A percentile compares a stretch with the other conserved stretches of the same genome.
Evolutionary conservation across 345 rosid species (phyloP).

Genomic region (Rhizophora apiculata): DNA sequence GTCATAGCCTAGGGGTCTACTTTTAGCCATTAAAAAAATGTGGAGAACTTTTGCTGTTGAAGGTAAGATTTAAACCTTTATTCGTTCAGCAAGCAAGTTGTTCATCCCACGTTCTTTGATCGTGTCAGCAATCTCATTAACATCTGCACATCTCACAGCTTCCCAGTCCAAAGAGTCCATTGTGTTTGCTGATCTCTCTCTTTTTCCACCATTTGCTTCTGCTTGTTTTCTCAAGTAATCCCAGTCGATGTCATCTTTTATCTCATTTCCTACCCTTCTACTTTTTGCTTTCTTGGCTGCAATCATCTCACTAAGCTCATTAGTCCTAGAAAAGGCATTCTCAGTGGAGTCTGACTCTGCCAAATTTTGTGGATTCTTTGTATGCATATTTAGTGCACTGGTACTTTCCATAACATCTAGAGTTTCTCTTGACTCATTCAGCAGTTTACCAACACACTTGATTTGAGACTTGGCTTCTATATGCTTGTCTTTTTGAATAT

Average conservation of each 20-base stretch:
- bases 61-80: constrained; percentile 17
- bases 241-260: constrained; percentile 26
- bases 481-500: constrained; percentile 28
- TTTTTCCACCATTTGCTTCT: constrained; percentile 21
- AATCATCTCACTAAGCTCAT: constrained; percentile 29
- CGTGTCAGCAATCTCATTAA: constrained; percentile 23
- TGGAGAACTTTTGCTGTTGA: no score
- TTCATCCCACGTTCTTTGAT: constrained; percentile 37
- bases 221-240: constrained; percentile 22
- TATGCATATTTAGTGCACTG: constrained; percentile 25
- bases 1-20: no score
- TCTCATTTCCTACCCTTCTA: constrained; percentile 47
- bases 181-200: constrained; percentile 22
- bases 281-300: constrained; percentile 39
- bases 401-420: constrained; percentile 42
- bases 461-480: constrained; percentile 22
- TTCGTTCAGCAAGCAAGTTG: constrained; percentile 25
- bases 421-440: constrained; percentile 19
- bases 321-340: constrained; percentile 24
- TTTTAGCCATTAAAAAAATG: no score
- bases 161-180: constrained; percentile 34
- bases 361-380: constrained; percentile 28
- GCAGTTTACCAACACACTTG: background rate
- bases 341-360: constrained; percentile 32
- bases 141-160: constrained; percentile 30